These are phyloP conservation scores for Lepiota subincarnata DNA, from an alignment of 768 basidiomycete species.

Conservation along the genomic window DNA sequence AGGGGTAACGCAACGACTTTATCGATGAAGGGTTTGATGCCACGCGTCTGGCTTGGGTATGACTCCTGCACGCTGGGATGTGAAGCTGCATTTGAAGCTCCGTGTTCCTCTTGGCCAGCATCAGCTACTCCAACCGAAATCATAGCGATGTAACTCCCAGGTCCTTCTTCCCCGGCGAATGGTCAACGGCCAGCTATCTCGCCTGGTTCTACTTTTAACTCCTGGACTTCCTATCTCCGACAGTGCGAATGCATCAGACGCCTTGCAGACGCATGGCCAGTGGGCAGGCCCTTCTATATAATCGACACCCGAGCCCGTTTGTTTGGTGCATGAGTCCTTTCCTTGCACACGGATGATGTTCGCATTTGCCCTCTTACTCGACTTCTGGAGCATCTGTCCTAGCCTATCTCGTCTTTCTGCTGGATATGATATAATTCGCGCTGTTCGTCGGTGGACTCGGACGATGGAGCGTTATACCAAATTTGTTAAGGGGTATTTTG, in stretches of 20 bases:
- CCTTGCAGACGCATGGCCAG: constrained; percentile 5
- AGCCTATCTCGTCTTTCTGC: no score
- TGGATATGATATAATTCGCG: no score
- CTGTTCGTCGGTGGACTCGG: no score
- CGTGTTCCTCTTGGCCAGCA: no score
- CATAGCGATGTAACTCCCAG: no score
- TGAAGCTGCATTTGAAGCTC: no score
- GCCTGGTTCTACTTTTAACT: neutral
- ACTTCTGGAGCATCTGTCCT: no score
- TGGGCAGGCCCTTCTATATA: neutral
- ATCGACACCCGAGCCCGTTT: neutral
- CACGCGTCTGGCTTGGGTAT: neutral
- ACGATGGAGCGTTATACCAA: no score
- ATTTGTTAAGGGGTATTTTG: no score
- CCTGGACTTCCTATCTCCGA: constrained; percentile 3
- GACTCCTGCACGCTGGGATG: no score
- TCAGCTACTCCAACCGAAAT: no score
- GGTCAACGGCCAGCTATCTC: neutral
- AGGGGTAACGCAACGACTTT: neutral
- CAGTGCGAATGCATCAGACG: constrained; percentile 3
- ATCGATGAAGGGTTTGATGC: neutral
- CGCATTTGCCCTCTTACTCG: neutral
- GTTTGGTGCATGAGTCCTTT: neutral
- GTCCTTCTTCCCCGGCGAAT: no score
- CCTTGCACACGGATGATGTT: neutral